These are phyloP conservation scores for Neofusicoccum umdonicola DNA, from an alignment of 2,329 filamentous ascomycete genomes.

Conservation along the genomic window DNA sequence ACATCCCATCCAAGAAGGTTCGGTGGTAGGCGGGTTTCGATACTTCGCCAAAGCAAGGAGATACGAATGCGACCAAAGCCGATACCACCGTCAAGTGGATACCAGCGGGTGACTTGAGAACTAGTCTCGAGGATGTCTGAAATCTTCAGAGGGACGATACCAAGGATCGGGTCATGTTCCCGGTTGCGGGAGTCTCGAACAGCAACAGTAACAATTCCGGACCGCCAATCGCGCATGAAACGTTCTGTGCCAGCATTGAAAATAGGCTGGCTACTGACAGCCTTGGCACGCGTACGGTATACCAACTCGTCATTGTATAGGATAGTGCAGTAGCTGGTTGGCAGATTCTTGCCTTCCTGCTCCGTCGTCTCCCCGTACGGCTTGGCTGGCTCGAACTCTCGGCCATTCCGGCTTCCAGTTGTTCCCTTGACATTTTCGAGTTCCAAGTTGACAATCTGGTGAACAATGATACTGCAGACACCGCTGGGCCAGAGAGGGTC, in stretches of 20 bases:
- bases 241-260: conserved; percentile 95
- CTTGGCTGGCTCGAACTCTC: conserved; percentile 85
- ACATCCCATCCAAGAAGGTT: conserved; percentile 90
- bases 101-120: conserved; percentile 87
- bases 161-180: conserved; percentile 91
- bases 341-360: conserved; percentile 74
- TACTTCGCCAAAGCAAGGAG: conserved; percentile 83
- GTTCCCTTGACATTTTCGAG: conserved; percentile 88
- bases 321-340: conserved; percentile 92
- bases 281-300: conserved; percentile 93
- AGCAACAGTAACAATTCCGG: conserved; percentile 78
- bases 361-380: conserved; percentile 82
- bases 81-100: conserved; percentile 91
- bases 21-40: conserved; percentile 82
- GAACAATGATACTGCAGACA: conserved; percentile 78
- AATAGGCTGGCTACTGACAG: conserved; percentile 89
- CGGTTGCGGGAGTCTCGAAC: conserved; percentile 86
- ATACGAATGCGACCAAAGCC: conserved; percentile 86
- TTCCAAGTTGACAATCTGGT: conserved; percentile 94
- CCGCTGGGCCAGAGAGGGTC: conserved; percentile 97
- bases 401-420: conserved; percentile 73
- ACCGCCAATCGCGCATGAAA: conserved; percentile 92
- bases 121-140: conserved; percentile 84
- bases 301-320: conserved; percentile 82
- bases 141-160: conserved; percentile 83